Base-by-base conservation (phyloP, 768 basidiomycete species). In the Xerocomellus intermedius region DNA sequence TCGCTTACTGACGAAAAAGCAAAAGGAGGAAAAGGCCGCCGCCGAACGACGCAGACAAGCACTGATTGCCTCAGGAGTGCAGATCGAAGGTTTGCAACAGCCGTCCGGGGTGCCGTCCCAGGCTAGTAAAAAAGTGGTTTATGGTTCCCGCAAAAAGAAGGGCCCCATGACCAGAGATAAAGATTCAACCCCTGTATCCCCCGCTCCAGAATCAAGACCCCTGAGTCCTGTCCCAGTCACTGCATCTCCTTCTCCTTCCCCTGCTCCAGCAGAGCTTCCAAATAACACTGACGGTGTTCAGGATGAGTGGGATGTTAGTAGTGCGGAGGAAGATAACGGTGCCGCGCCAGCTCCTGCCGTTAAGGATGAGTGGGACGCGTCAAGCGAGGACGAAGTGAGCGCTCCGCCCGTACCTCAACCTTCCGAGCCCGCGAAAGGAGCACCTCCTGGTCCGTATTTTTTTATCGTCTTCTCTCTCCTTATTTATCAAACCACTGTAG, bases 1-100 rank as follows among this genome's bases (percentile, higher is more conserved):
- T 22, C 84, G 89, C 43, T 75, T 96, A 24, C 79, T 98, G 47
- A 98, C 96, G n/a, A 94, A 96, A 72, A 97, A 95, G 73, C 95
- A 98, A 71, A 96, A 94, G 72, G 89, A 92, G 66, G 95, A 98
- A 69, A 86, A 82, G 62, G 90, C 89, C 21, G 89, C 86, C 60
- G 94, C 93, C 3, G 95, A 98, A 70, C 83, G 92, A 30, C 86
- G 94, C 52, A 90, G 86, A 68, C 84, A 96, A 68, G 95, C 96
- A 2, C 81, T 98, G 49, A 78, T 98, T 47, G 88, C 91, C 19
- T 89, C 91, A 35, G 94, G 94, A 47, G 89, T 89, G 45, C 86
- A 87, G 62, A 89, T 99, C 56, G 94, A 95, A 64, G 97, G 92
- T 56, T 76, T 98, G 19, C 87, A 92, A 51, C 82, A 88, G 59